These are phyloP conservation scores for Flaveria sonorensis DNA, from an alignment of 129 eudicot species.

Conservation along the genomic window DNA sequence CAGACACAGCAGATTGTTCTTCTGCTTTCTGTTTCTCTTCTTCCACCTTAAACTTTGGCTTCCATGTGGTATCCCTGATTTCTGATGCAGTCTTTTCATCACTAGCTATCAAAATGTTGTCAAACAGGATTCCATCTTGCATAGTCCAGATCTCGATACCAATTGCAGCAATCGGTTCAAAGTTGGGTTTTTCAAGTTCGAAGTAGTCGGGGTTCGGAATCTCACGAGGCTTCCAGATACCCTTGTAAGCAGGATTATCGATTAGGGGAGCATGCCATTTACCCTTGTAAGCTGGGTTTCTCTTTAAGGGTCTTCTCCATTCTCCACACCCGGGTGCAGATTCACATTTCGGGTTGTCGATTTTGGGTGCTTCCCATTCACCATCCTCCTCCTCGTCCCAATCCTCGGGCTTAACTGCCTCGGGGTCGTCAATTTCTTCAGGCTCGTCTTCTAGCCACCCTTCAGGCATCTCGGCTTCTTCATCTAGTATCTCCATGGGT, in stretches of 20 bases:
- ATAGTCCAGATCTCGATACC: slow-evolving; percentile 99
- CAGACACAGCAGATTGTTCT: slow-evolving; percentile 57
- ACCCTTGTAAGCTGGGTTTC: slow-evolving; percentile 92
- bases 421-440: slow-evolving; percentile 89
- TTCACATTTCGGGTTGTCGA: slow-evolving; percentile 86
- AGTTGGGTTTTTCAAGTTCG: slow-evolving; percentile 76
- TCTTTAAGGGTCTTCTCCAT: slow-evolving; percentile 86
- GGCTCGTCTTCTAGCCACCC: slow-evolving; percentile 99
- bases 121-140: slow-evolving; percentile 96
- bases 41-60: slow-evolving; percentile 79
- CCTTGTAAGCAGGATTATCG: slow-evolving; percentile 90
- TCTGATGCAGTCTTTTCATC: slow-evolving; percentile 74
- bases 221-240: slow-evolving; percentile 88
- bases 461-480: slow-evolving; percentile 81
- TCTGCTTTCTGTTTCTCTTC: slow-evolving; percentile 81
- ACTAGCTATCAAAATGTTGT: slow-evolving; percentile 72
- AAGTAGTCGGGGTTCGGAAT: slow-evolving; percentile 84
- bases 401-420: slow-evolving; percentile 85
- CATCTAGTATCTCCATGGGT: slow-evolving; percentile 90
- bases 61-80: slow-evolving; percentile 69
- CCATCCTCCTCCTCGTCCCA: slow-evolving; percentile 99
- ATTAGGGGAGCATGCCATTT: slow-evolving; percentile 89
- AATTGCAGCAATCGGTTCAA: slow-evolving; percentile 91
- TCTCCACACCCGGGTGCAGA: slow-evolving; percentile 90
- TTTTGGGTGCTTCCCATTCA: slow-evolving; percentile 97